These are phyloP conservation scores for Vachellia pachyceras DNA, from an alignment of 306 rosid genomes.

Conservation along the genomic window DNA sequence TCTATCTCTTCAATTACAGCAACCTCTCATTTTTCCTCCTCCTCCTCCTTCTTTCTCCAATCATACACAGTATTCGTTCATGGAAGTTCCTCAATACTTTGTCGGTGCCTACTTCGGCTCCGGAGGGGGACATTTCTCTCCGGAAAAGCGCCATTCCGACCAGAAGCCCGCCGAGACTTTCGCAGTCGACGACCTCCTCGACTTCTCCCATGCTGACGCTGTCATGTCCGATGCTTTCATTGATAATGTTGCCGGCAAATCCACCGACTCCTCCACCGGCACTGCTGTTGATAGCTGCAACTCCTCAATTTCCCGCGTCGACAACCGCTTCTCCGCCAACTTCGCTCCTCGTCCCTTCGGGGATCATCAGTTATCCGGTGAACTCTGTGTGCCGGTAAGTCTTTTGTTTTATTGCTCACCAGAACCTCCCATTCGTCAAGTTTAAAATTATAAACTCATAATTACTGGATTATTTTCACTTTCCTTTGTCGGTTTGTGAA, in stretches of 20 bases:
- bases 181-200: constrained; percentile 81
- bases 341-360: constrained; percentile 59
- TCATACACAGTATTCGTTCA: constrained; percentile 16
- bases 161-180: constrained; percentile 69
- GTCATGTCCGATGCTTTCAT: constrained; percentile 68
- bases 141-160: constrained; percentile 53
- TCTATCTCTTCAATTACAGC: constrained; percentile 10
- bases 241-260: constrained; percentile 67
- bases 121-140: constrained; percentile 51
- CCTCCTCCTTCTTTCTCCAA: not conserved
- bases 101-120: constrained; percentile 65
- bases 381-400: constrained; percentile 83
- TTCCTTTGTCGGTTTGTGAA: not conserved
- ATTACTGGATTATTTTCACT: not conserved
- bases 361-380: constrained; percentile 75
- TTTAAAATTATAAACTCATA: too few relatives aligned
- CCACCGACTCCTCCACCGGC: constrained; percentile 67
- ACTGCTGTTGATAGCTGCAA: constrained; percentile 80
- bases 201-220: constrained; percentile 85
- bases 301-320: constrained; percentile 66
- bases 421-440: not conserved
- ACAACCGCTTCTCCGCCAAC: constrained; percentile 54
- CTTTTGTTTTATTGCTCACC: not conserved
- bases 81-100: constrained; percentile 73
- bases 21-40: not conserved